Evolutionary conservation across 768 basidiomycete species (phyloP).

Genomic region (Amanita pallidorosea): DNA sequence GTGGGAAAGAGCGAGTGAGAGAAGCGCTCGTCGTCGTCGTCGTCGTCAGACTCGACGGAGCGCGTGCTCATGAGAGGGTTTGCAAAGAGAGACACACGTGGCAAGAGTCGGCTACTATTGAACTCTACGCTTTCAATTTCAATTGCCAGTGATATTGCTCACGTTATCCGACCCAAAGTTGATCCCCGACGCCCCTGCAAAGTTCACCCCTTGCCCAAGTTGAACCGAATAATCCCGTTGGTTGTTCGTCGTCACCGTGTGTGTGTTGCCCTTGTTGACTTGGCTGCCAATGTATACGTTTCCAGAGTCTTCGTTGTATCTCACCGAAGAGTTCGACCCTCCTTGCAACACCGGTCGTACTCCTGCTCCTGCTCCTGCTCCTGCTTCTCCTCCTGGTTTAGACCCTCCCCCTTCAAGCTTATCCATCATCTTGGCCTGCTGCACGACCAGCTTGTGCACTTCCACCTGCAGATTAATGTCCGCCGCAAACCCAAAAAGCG

Average conservation of each 20-base stretch:
- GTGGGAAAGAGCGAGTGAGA: too few species aligned
- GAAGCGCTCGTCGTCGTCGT: neutral
- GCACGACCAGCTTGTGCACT: neutral
- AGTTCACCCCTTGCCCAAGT: neutral
- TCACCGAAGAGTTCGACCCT: neutral
- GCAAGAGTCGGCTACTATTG: too few species aligned
- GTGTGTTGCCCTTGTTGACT: neutral
- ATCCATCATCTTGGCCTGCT: neutral
- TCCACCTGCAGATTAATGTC: neutral
- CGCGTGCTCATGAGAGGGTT: too few species aligned
- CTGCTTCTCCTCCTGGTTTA: too few species aligned
- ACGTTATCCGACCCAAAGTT: neutral
- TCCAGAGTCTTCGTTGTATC: neutral
- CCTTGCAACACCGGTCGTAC: neutral
- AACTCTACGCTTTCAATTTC: neutral
- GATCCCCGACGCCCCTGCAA: neutral
- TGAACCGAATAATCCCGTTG: neutral
- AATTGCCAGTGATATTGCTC: neutral
- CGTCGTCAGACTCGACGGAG: neutral
- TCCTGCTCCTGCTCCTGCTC: neutral
- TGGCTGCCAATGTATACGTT: neutral
- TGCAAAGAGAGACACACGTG: neutral
- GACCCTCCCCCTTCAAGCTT: neutral
- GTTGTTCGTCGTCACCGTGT: neutral
- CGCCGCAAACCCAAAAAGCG: neutral